Conservation (phyloP, 768 basidiomycete species). For the Russula foetens region DNA sequence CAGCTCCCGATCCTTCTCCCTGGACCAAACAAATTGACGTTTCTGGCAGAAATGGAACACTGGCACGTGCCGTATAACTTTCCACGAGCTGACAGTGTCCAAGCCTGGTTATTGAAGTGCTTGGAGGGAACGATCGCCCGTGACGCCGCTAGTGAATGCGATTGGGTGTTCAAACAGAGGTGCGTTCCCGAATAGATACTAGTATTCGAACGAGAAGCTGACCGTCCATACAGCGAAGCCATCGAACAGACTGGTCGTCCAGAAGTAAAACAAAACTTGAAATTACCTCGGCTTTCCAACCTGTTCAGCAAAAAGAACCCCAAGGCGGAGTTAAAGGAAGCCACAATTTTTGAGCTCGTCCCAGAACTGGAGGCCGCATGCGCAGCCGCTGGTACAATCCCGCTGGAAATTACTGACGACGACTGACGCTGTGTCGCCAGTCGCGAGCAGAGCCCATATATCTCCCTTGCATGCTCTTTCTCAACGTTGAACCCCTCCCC, state of each 20-base stretch:
- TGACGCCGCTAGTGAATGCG: constrained; percentile 6
- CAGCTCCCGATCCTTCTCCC: no score
- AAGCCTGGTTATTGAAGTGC: constrained; percentile 31
- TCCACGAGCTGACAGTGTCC: constrained; percentile 28
- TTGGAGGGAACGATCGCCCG: constrained; percentile 26
- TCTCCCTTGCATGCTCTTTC: background rate
- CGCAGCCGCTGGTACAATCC: background rate
- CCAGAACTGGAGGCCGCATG: background rate
- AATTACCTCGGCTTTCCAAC: constrained; percentile 7
- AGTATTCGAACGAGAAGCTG: background rate
- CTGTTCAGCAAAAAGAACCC: constrained; percentile 8
- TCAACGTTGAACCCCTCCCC: background rate
- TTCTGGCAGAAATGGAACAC: constrained; percentile 36
- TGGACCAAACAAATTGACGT: background rate
- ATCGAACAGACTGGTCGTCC: constrained; percentile 14
- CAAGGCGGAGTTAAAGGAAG: constrained; percentile 6
- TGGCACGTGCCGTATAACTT: constrained; percentile 38
- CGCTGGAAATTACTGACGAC: no score
- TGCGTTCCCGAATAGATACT: background rate
- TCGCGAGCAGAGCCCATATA: background rate
- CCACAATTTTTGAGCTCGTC: constrained; percentile 8
- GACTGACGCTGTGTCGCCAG: no score
- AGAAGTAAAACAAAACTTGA: constrained; percentile 4
- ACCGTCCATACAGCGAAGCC: background rate
- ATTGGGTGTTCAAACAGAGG: constrained; percentile 26